These are phyloP conservation scores for Botrytis pseudocinerea DNA, from an alignment of 2,329 filamentous ascomycete genomes.

Conservation along the genomic window DNA sequence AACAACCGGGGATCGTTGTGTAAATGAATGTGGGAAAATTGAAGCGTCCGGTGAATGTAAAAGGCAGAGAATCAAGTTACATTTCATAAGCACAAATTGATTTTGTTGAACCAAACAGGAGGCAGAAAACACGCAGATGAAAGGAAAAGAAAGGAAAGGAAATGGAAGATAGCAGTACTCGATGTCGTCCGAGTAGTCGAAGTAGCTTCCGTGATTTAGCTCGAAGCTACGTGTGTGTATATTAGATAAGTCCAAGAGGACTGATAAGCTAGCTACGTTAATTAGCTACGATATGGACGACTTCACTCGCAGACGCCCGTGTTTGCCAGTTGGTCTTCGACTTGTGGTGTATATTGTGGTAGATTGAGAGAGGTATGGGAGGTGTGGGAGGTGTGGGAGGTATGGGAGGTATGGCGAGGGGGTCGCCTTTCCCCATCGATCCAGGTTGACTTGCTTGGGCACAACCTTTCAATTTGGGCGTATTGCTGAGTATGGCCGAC, in stretches of 20 bases:
- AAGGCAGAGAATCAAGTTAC: conserved; percentile 25
- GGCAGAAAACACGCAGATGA: not conserved
- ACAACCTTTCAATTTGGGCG: not conserved
- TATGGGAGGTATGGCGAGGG: conserved; percentile 1
- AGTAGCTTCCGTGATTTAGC: not conserved
- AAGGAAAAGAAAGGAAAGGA: not conserved
- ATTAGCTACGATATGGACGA: not conserved
- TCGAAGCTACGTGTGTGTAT: not conserved
- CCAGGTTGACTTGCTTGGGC: not conserved
- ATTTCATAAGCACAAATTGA: conserved; percentile 27
- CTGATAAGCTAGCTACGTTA: not conserved
- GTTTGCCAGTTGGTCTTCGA: not conserved
- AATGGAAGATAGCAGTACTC: conserved; percentile 6
- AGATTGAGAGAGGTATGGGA: not conserved
- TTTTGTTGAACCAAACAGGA: not conserved
- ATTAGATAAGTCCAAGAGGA: not conserved
- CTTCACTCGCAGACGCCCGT: conserved; percentile 6
- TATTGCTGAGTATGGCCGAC: not conserved
- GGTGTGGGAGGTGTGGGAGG: no score
- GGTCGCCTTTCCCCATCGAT: not conserved
- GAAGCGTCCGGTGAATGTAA: conserved; percentile 14
- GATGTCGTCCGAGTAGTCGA: not conserved
- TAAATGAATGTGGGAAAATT: conserved; percentile 33
- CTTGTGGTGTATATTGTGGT: not conserved
- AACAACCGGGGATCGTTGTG: conserved; percentile 30